Conservation (phyloP, 2,329 filamentous ascomycete species). For the Colletotrichum sojae region DNA sequence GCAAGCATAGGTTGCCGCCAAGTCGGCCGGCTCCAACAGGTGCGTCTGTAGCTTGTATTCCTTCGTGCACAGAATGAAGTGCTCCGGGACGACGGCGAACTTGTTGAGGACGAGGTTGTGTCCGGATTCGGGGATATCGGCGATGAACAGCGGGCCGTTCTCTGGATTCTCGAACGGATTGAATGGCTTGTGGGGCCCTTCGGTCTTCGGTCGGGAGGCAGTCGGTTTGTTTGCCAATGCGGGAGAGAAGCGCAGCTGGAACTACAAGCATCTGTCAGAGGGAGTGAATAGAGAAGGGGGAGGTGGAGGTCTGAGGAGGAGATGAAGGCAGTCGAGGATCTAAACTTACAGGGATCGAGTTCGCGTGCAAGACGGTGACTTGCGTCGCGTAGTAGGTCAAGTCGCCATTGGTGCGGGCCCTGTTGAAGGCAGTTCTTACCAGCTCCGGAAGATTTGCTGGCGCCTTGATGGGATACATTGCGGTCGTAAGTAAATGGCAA, state of each 20-base stretch:
- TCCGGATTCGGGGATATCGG: slow-evolving; percentile 60
- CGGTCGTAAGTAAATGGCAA: slow-evolving; percentile 48
- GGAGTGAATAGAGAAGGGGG: background rate
- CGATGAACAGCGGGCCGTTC: slow-evolving; percentile 66
- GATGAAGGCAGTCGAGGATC: background rate
- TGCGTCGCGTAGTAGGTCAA: slow-evolving; percentile 69
- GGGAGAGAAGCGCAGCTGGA: slow-evolving; percentile 81
- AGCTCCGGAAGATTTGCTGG: slow-evolving; percentile 66
- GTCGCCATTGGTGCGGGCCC: slow-evolving; percentile 63
- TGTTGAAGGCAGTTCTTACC: slow-evolving; percentile 64
- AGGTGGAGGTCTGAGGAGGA: too few relatives aligned
- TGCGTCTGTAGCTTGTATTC: slow-evolving; percentile 75
- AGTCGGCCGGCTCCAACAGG: slow-evolving; percentile 71
- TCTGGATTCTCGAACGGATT: slow-evolving; percentile 77
- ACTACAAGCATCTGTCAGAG: slow-evolving; percentile 59
- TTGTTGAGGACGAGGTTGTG: slow-evolving; percentile 82
- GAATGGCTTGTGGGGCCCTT: slow-evolving; percentile 56
- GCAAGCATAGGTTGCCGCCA: slow-evolving; percentile 74
- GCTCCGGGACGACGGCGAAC: slow-evolving; percentile 78
- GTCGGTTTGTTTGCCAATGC: slow-evolving; percentile 78
- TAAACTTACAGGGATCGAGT: slow-evolving; percentile 58
- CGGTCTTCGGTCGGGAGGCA: slow-evolving; percentile 54
- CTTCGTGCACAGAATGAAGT: slow-evolving; percentile 81
- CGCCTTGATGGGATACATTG: slow-evolving; percentile 57
- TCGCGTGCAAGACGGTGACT: slow-evolving; percentile 62